phyloP scores from a whole-genome alignment of 2,329 filamentous ascomycete genomes.

The Aspergillus fischeri region DNA sequence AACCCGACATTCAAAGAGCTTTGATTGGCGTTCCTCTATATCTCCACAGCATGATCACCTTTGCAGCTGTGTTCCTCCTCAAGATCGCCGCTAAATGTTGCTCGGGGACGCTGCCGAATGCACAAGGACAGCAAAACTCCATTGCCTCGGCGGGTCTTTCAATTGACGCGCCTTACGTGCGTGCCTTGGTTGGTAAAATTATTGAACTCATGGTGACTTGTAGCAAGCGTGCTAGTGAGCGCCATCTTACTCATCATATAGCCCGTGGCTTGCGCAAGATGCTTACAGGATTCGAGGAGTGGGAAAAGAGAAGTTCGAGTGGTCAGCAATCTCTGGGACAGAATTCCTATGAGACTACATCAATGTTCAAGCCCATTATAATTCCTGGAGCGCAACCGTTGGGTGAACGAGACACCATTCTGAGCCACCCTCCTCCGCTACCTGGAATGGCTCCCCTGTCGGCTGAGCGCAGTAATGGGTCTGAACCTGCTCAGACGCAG shows the following conservation, averaged over 20 bases:
- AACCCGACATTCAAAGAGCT: conserved; percentile 40
- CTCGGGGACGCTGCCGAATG: conserved; percentile 30
- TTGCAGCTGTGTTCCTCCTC: conserved; percentile 44
- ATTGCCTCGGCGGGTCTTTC: conserved; percentile 34
- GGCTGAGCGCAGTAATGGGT: conserved; percentile 34
- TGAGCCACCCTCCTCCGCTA: conserved; percentile 34
- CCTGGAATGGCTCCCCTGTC: conserved; percentile 37
- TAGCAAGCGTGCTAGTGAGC: conserved; percentile 36
- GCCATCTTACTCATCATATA: conserved; percentile 39
- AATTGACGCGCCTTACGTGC: conserved; percentile 34
- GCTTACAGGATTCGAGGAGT: conserved; percentile 37
- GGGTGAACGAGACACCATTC: conserved; percentile 34
- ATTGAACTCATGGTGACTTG: conserved; percentile 38
- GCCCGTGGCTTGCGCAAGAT: conserved; percentile 37
- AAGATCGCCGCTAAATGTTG: conserved; percentile 42
- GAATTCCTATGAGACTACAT: conserved; percentile 22
- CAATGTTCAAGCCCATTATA: conserved; percentile 34
- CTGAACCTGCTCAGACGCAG: conserved; percentile 12
- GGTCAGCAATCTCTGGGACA: conserved; percentile 19
- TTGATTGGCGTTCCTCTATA: conserved; percentile 44
- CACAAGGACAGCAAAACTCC: conserved; percentile 34
- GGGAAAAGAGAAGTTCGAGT: conserved; percentile 31
- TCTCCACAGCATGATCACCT: conserved; percentile 46
- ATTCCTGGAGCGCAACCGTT: conserved; percentile 35
- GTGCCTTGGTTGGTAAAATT: conserved; percentile 30